phyloP scores from a whole-genome alignment of 371 early-diverging fungal species.

The Syncephalastrum monosporum region DNA sequence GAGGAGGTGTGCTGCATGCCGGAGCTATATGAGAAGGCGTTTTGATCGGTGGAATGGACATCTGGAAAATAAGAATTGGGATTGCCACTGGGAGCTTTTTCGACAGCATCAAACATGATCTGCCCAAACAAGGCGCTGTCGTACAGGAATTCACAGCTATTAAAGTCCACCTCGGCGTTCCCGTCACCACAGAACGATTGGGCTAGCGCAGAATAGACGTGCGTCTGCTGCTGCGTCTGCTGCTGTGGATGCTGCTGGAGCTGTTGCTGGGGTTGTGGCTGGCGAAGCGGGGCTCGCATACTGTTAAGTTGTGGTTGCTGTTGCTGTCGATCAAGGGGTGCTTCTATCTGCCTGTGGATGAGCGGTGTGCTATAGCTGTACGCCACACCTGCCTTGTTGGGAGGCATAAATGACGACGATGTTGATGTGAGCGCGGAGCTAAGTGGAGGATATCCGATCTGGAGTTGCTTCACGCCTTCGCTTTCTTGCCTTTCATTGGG shows the following conservation, averaged over 20 bases:
- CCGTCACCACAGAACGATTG: constrained; percentile 8
- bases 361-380: not conserved
- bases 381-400: not conserved
- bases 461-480: too few species aligned
- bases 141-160: constrained; percentile 40
- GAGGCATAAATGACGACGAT: not conserved
- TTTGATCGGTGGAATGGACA: too few species aligned
- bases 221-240: constrained; percentile 3
- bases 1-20: too few species aligned
- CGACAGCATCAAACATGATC: constrained; percentile 34
- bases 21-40: too few species aligned
- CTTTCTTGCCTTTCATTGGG: not conserved
- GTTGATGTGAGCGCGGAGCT: not conserved
- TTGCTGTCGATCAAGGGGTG: constrained; percentile 7
- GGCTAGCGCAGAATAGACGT: not conserved
- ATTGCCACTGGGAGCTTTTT: constrained; percentile 1
- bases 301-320: not conserved
- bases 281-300: not conserved
- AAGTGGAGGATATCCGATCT: too few species aligned
- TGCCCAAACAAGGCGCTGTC: constrained; percentile 46
- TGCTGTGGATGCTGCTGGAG: constrained; percentile 3
- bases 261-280: not conserved
- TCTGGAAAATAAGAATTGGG: too few species aligned
- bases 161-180: constrained; percentile 32
- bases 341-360: not conserved